Base-by-base conservation (phyloP, 2,329 filamentous ascomycete species). In the Neospermospora avenae region DNA sequence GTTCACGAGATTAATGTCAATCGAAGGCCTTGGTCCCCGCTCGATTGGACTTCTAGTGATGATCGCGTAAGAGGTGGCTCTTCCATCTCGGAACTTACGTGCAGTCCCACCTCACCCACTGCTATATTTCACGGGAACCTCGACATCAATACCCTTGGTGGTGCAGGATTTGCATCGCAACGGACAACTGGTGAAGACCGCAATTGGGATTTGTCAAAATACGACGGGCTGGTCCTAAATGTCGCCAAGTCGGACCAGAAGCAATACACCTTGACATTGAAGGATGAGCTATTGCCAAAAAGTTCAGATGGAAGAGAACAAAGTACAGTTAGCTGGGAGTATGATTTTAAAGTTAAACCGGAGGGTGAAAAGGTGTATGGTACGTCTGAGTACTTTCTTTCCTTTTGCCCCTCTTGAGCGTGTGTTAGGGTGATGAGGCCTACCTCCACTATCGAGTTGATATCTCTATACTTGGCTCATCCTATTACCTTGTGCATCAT, bases 91-190 rank as follows among this genome's bases (percentile, higher is more conserved):
- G 73, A 78, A 62, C 72, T 84, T n/a, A 73, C 72, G 44, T 73
- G 74, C 51, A 61, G 70, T 20, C 58, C 64, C 11, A 65, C 67
- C 45, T 70, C 54, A 63, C 63, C 63, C 4, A 61, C 69, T 74
- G 84, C 87, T 73, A 58, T 80, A 74, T 71, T 93, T 75, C 76
- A 83, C 64, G 90, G 91, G 2, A 78, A 78, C 24, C 80, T 95
- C 20, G 90, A 95, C 74, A 91, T 87, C 64, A 81, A 80, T 56
- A 85, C 89, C 0, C 83, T 95, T 0, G 90, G 90, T 25, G 90
- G 89, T 31, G 90, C 91, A 0, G 91, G 91, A 4, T 95, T 96
- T 71, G 90, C 90, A 10, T 90, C 87, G 4, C 91, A 93, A 72
- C 83, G 87, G 49, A 91, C 87, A 4, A 80, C 78, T 3, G 74